Evolutionary conservation across 106 monocot species (phyloP), one percentile per base, ranked within the genome.

Genomic region (Alisma plantagoaquatica): DNA sequence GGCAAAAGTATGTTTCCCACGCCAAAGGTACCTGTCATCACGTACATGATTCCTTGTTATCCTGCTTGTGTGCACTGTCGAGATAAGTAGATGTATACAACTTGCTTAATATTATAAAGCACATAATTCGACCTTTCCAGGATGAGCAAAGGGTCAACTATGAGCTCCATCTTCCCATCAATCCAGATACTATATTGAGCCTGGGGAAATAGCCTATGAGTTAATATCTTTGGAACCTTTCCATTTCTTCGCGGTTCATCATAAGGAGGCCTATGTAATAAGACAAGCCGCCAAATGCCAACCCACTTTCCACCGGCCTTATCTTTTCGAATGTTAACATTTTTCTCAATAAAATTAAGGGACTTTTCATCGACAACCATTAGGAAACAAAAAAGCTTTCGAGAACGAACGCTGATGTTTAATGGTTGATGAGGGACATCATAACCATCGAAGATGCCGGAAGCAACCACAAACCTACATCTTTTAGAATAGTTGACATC

Each of bases 231-330:
- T 17, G 88, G 94, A 54, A 96, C 78, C 57, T 96, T 96, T 15
- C 94, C 94, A 65, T 96, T 96, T 57, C 94, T 88, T 71, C 94
- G 77, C 48, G 94, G 94, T 46, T 96, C 94, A 32, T 96, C 94
- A 66, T 80, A 96, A 59, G 94, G 84, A 47, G 77, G 73, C 69
- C 67, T 49, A 26, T 72, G 88, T 33, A 96, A 51, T 42, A 73
- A 61, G 19, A 96, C 43, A 30, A 96, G 71, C 31, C 94, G 84
- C 94, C 94, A 96, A 35, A 96, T 84, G 49, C 94, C 94, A 51
- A 84, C 81, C 94, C 94, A 96, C 54, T 81, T 96, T 4, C 94
- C 94, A 23, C 89, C 94, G 29, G 70, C 58, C 24, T 24, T 71
- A 47, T 89, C 94, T 45, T 57, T 33, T 26, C 54, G 66, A 15